Evolutionary conservation across 2,329 filamentous ascomycete species (phyloP).

Genomic region (Claviceps monticola): DNA sequence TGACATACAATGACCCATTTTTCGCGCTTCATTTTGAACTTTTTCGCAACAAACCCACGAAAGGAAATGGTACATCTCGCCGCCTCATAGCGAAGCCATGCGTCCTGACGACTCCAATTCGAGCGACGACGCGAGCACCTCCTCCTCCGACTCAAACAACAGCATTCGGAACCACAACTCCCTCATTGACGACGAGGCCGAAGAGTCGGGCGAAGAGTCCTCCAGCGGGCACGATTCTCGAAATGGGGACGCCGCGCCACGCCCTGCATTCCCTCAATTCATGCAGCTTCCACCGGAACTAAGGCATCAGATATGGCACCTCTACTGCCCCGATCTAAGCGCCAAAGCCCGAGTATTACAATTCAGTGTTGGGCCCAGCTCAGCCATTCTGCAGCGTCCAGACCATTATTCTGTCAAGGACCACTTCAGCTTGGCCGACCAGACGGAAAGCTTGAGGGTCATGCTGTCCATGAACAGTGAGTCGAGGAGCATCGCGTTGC

Average conservation of each 20-base stretch:
- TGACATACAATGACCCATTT: no score
- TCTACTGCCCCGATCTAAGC: slow-evolving; percentile 17
- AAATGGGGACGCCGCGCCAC: neutral
- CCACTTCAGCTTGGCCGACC: slow-evolving; percentile 12
- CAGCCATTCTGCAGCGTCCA: slow-evolving; percentile 4
- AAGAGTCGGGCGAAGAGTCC: slow-evolving; percentile 3
- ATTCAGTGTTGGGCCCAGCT: slow-evolving; percentile 4
- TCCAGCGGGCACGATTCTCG: neutral
- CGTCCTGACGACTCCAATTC: neutral
- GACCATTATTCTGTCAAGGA: slow-evolving; percentile 10
- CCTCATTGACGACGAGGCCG: slow-evolving; percentile 8
- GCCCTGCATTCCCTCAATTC: slow-evolving; percentile 12
- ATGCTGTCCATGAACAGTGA: slow-evolving; percentile 22
- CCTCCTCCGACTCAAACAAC: slow-evolving; percentile 2
- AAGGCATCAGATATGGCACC: slow-evolving; percentile 19
- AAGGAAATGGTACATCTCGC: no score
- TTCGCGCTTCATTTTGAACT: no score
- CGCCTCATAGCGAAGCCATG: neutral
- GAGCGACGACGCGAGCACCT: slow-evolving; percentile 1
- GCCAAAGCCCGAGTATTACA: slow-evolving; percentile 11
- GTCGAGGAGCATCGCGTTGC: slow-evolving; percentile 20
- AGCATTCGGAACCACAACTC: neutral
- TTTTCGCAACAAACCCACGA: neutral
- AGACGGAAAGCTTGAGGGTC: slow-evolving; percentile 16
- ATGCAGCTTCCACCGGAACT: slow-evolving; percentile 19